Evolutionary conservation across 129 eudicot genomes (phyloP).

Genomic region (Pseudognaphalium luteoalbum): DNA sequence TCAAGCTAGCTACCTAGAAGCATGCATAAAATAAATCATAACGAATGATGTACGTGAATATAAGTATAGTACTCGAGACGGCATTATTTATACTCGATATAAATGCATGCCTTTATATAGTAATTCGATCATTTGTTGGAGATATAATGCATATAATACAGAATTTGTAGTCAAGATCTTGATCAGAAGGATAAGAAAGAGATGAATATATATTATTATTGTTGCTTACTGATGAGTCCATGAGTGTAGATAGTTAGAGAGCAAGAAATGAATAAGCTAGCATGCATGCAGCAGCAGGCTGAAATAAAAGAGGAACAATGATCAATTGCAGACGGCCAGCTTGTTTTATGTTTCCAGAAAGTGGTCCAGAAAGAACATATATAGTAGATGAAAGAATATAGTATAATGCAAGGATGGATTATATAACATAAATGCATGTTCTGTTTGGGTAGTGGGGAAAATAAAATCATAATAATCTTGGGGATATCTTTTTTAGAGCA

Average conservation of each 20-base stretch:
- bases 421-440: constrained; percentile 8
- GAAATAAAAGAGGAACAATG: background rate
- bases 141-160: background rate
- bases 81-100: background rate
- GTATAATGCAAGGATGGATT: background rate
- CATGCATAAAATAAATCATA: too few relatives aligned
- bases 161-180: background rate
- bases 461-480: constrained; percentile 11
- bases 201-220: background rate
- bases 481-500: constrained; percentile 11
- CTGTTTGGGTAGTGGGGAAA: constrained; percentile 24
- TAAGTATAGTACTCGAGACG: background rate
- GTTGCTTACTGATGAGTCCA: background rate
- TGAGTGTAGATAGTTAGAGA: background rate
- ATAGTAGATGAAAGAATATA: background rate
- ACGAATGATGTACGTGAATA: background rate
- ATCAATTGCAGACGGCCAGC: constrained; percentile 4
- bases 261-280: background rate
- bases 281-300: background rate
- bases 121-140: background rate
- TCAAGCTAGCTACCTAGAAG: too few relatives aligned
- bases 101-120: background rate
- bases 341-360: constrained; percentile 7
- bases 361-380: constrained; percentile 13
- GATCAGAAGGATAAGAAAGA: background rate